Evolutionary conservation across 2,329 filamentous ascomycete genomes (phyloP), one percentile per base, ranked within the genome.

Genomic region (Emergomyces orientalis): DNA sequence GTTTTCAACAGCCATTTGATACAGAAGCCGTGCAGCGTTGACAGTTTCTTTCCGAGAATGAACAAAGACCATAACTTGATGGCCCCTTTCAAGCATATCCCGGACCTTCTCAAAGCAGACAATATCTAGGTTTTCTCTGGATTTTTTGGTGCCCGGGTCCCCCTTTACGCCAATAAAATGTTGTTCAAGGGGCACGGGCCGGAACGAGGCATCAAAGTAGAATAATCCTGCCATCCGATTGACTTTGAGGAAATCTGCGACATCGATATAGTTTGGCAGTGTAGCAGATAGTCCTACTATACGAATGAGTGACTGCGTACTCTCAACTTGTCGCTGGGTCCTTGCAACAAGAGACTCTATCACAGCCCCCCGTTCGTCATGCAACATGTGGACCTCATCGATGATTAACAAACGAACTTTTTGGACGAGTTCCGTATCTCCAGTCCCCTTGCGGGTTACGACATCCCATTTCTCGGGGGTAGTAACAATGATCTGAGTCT

Each of bases 381-480:
- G 95, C 70, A 99, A 87, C 95, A 99, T 99, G 73, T 99, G 94
- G 0, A 99, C 94, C 78, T 99, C 94, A 75, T 99, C 94, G 66
- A 99, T 97, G 70, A 99, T 97, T 64, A 99, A 83, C 1, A 99
- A 81, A 13, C 93, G 86, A 30, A 99, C 94, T 74, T 99, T 99
- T 71, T 99, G 94, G 17, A 99, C 95, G 2, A 99, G 84, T 73
- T 97, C 94, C 0, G 94, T 97, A 72, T 99, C 94, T 19, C 95
- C 94, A 0, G 92, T 97, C 63, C 93, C 95, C 76, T 97, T 99
- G 65, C 94, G 84, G 2, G 94, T 99, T 5, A 99, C 90, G 0
- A 99, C 94, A 74, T 99, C 94, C 95, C 95, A 99, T 77, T 99
- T 99, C 77, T 99, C 94, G 43, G 94, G 94, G 0, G 94, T 99